A percentile compares a stretch with the other conserved stretches of the same genome.
Evolutionary conservation across 2,329 filamentous ascomycete species (phyloP).

Genomic region (Aspergillus eucalypticola): DNA sequence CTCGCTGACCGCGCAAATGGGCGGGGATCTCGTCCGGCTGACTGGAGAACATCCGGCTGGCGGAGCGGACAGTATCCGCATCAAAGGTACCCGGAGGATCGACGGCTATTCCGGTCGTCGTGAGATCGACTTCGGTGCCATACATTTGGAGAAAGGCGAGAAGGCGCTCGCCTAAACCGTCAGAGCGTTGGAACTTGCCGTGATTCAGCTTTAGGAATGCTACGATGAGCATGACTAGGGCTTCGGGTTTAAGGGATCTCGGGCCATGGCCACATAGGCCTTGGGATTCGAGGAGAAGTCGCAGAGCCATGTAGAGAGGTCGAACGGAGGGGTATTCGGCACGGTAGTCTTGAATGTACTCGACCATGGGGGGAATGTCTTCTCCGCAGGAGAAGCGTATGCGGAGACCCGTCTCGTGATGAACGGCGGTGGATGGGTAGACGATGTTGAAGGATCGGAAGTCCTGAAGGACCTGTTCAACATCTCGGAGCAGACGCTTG

Average conservation of each 20-base stretch:
- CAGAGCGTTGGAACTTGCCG: conserved; percentile 28
- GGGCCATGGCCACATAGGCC: conserved; percentile 50
- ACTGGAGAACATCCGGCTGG: conserved; percentile 14
- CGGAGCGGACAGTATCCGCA: conserved; percentile 17
- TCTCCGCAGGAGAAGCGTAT: conserved; percentile 55
- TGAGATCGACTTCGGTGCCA: conserved; percentile 46
- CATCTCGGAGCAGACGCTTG: conserved; percentile 23
- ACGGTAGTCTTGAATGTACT: conserved; percentile 50
- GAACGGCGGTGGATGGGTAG: conserved; percentile 13
- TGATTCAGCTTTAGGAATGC: conserved; percentile 53
- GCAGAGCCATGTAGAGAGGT: conserved; percentile 52
- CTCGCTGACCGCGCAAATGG: conserved; percentile 41
- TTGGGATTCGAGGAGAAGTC: conserved; percentile 53
- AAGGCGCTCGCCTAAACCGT: conserved; percentile 47
- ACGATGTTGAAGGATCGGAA: conserved; percentile 24
- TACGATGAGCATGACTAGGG: conserved; percentile 59
- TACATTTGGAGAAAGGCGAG: conserved; percentile 55
- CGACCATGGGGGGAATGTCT: conserved; percentile 39
- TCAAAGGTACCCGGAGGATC: conserved; percentile 49
- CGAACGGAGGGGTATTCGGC: conserved; percentile 52
- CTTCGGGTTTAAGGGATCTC: conserved; percentile 57
- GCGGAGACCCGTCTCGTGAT: conserved; percentile 47
- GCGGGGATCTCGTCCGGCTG: conserved; percentile 19
- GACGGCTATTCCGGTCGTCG: conserved; percentile 50
- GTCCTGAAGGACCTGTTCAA: conserved; percentile 25